Base-by-base conservation (phyloP, 73 alveolate genomes). In the Blepharisma japonicum region DNA sequence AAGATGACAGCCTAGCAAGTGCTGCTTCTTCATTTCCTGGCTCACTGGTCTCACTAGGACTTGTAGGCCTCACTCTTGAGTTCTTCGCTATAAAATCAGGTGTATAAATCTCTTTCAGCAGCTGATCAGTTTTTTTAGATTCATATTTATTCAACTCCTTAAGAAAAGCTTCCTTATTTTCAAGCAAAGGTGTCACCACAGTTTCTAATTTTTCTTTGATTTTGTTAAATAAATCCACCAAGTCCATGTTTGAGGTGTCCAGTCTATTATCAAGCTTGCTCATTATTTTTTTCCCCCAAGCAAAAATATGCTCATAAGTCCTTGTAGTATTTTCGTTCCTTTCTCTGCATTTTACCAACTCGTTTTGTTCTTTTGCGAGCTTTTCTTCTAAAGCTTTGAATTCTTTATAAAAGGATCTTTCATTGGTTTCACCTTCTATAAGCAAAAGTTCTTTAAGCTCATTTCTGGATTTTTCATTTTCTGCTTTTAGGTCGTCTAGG, bases 401-500 rank as follows among this genome's bases (percentile, higher is more conserved):
- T 70, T 70, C 56, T 45, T 18, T n/a, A n/a, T 70, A 70, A 38
- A 47, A n/a, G 27, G 9, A 25, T 2, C 66, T 9, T n/a, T 9
- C 14, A 45, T 70, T 54, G 32, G 23, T 45, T 18, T 32, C 42
- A 1, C 42, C 42, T 32, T 45, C 80, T 70, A 9, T 45, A 23
- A 70, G 39, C 61, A 14, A 21, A 11, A 70, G 11, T 45, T 70
- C 27, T 45, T 70, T 18, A 7, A 70, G 39, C 9, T 72, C 53
- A 25, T 85, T 54, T 77, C 82, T 83, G 8, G 70, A 25, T 48
- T 87, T 71, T 55, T 92, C 96, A 83, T 87, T 92, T 78, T 82
- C 89, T 80, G 82, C 88, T 82, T 86, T 89, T 55, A 92, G 87
- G 66, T 78, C 80, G 38, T 92, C 98, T 32, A 92, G 89, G 68